A percentile compares a stretch with the other conserved stretches of the same genome.
Evolutionary conservation across 371 early-diverging fungal genomes (phyloP).

Genomic region (Saksenaea oblongispora): DNA sequence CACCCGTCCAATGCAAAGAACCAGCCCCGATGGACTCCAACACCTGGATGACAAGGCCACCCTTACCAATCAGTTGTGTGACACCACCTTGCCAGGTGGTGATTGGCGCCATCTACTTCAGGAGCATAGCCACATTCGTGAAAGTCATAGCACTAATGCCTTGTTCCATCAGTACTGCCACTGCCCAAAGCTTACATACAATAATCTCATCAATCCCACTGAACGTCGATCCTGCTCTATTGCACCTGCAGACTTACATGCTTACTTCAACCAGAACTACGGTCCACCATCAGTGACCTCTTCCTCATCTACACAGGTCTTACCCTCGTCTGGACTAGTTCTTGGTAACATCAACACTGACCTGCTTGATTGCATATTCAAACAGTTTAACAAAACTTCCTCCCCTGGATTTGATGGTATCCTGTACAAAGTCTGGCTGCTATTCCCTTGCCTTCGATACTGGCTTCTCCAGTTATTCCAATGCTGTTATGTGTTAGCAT

Average conservation of each 20-base stretch:
- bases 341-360: not conserved
- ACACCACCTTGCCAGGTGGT: not conserved
- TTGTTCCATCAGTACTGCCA: slow-evolving; percentile 7
- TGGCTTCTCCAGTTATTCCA: not conserved
- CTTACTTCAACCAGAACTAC: not conserved
- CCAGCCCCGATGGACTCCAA: not conserved
- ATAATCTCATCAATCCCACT: not conserved
- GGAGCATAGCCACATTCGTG: not conserved
- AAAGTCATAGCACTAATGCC: not conserved
- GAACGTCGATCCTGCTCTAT: not conserved
- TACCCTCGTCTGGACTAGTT: not conserved
- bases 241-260: not conserved
- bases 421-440: not conserved
- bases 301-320: not conserved
- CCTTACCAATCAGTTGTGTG: not conserved
- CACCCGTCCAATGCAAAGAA: not conserved
- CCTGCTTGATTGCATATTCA: not conserved
- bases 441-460: slow-evolving; percentile 5
- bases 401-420: slow-evolving; percentile 9
- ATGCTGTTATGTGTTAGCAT: not conserved
- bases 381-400: slow-evolving; percentile 1
- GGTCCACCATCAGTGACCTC: not conserved
- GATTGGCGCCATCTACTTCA: not conserved
- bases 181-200: not conserved
- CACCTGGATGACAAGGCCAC: not conserved